These are phyloP conservation scores for Crataegus laevigata DNA, from an alignment of 306 rosid species.

Conservation along the genomic window DNA sequence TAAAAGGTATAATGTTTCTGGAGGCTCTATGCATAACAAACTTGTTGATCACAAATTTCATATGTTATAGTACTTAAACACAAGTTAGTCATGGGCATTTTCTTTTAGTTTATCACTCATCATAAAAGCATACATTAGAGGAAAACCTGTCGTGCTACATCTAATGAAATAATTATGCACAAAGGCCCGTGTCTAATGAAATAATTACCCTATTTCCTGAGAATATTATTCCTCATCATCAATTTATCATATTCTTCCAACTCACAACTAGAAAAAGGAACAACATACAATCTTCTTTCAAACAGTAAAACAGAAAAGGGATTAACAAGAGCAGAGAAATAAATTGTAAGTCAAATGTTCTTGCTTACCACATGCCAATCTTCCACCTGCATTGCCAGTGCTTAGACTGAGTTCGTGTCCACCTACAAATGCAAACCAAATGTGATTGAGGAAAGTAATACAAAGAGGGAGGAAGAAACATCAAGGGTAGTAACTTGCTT, in stretches of 20 bases:
- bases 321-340: neutral
- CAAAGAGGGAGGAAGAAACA: neutral
- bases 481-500: neutral
- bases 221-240: neutral
- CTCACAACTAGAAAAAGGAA: neutral
- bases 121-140: neutral
- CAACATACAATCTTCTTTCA: neutral
- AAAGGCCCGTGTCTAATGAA: neutral
- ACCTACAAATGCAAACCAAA: constrained; percentile 42
- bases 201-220: neutral
- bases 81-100: neutral
- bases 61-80: neutral
- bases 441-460: constrained; percentile 14
- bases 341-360: neutral
- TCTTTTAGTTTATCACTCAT: neutral
- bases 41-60: neutral
- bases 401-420: constrained; percentile 81
- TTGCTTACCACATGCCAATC: constrained; percentile 86
- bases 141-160: neutral
- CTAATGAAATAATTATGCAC: neutral
- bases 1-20: neutral
- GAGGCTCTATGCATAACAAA: neutral
- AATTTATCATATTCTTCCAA: neutral
- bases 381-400: constrained; percentile 93
- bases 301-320: neutral